Evolutionary conservation across 192 early-diverging fungal genomes (phyloP).

Genomic region (Backusella psychrophila): DNA sequence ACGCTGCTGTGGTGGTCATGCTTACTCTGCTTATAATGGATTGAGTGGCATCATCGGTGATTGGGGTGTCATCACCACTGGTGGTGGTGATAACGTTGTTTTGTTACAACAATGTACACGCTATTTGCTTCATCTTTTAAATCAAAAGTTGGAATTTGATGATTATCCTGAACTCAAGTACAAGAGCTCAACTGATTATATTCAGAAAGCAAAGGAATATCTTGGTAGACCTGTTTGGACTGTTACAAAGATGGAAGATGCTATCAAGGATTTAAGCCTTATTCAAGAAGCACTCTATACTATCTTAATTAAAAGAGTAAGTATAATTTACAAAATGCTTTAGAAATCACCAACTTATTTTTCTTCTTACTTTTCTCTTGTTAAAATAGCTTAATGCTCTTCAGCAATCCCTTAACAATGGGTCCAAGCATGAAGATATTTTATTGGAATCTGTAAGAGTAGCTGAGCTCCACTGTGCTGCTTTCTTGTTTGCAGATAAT

Average conservation of each 20-base stretch:
- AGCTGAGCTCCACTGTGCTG: constrained; percentile 33
- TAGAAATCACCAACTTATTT: not conserved
- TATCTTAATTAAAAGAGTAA: constrained; percentile 24
- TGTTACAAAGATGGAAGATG: not conserved
- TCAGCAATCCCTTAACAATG: constrained; percentile 15
- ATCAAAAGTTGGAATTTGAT: constrained; percentile 26
- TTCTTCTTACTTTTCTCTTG: not conserved
- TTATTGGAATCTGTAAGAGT: constrained; percentile 29
- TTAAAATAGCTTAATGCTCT: constrained; percentile 21
- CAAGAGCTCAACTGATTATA: constrained; percentile 17
- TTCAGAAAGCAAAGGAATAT: constrained; percentile 12
- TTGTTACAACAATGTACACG: constrained; percentile 49
- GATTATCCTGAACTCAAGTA: constrained; percentile 25
- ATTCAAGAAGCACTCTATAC: constrained; percentile 25
- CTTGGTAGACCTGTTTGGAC: constrained; percentile 12
- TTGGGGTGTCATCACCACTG: constrained; percentile 63
- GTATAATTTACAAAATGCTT: not conserved
- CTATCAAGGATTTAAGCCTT: constrained; percentile 4
- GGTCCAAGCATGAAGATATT: constrained; percentile 23
- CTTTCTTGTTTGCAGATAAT: constrained; percentile 21
- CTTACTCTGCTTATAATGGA: constrained; percentile 65
- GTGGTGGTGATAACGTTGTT: constrained; percentile 49
- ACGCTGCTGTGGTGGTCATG: constrained; percentile 61
- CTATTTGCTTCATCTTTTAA: constrained; percentile 35
- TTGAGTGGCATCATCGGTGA: constrained; percentile 58